Conservation (phyloP, 768 basidiomycete species). For the Pisolithus microcarpus region DNA sequence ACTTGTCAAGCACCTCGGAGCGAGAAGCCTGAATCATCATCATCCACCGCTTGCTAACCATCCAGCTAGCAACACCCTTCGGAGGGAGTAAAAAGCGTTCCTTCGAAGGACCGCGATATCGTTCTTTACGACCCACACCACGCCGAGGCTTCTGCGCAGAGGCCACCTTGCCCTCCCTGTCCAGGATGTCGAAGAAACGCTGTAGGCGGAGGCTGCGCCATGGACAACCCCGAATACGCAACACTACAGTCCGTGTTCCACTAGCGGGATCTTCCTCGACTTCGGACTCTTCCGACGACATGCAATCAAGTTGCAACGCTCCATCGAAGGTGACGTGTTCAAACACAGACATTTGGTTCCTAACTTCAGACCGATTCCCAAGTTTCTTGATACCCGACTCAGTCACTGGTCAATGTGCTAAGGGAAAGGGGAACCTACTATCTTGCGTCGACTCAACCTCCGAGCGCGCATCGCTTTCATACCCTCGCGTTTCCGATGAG, state of each 20-base stretch:
- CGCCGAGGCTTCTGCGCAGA: slow-evolving; percentile 46
- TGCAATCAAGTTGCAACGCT: slow-evolving; percentile 66
- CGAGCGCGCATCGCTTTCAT: slow-evolving; percentile 56
- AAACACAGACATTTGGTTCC: slow-evolving; percentile 46
- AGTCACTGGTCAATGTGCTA: background rate
- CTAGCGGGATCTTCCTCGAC: slow-evolving; percentile 33
- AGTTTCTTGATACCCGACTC: slow-evolving; percentile 48
- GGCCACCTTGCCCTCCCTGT: slow-evolving; percentile 47
- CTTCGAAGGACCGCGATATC: slow-evolving; percentile 47
- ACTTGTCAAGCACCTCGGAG: slow-evolving; percentile 38
- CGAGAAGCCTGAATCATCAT: slow-evolving; percentile 33
- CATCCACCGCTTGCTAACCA: slow-evolving; percentile 68
- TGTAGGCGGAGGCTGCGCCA: slow-evolving; percentile 67
- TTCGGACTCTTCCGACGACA: slow-evolving; percentile 77
- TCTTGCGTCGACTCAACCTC: slow-evolving; percentile 53
- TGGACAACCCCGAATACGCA: slow-evolving; percentile 50
- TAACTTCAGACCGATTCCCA: slow-evolving; percentile 51
- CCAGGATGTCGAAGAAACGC: slow-evolving; percentile 53
- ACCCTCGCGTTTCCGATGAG: slow-evolving; percentile 48
- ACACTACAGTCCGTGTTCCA: slow-evolving; percentile 27
- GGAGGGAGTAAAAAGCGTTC: slow-evolving; percentile 57
- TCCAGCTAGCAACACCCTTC: slow-evolving; percentile 59
- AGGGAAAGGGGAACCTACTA: slow-evolving; percentile 36
- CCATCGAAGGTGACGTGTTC: slow-evolving; percentile 62
- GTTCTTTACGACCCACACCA: slow-evolving; percentile 48